phyloP scores from a whole-genome alignment of 2,329 filamentous ascomycete species.

The Paraphoma sp. region DNA sequence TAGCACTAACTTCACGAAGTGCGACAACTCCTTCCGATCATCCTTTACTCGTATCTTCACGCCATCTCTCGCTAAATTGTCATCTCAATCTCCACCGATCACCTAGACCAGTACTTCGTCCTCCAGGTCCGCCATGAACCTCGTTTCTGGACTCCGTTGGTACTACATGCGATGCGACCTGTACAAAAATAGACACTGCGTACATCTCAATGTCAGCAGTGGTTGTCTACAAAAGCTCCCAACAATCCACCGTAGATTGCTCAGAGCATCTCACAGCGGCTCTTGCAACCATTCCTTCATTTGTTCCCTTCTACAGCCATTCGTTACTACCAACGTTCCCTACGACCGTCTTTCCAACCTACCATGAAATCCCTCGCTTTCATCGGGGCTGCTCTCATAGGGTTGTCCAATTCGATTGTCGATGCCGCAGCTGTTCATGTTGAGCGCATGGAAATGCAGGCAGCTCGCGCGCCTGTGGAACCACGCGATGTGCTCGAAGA shows the following conservation, averaged over 20 bases:
- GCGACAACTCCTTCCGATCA: no score
- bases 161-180: no score
- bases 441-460: constrained; percentile 16
- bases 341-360: background rate
- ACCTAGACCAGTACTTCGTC: background rate
- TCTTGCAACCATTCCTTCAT: constrained; percentile 1
- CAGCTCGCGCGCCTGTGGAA: constrained; percentile 2
- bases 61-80: background rate
- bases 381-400: constrained; percentile 26
- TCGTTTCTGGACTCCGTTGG: no score
- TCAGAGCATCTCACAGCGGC: constrained; percentile 7
- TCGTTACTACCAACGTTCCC: constrained; percentile 9
- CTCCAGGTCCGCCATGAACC: background rate
- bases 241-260: background rate
- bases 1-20: no score
- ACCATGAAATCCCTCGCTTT: constrained; percentile 32
- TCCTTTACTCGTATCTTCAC: background rate
- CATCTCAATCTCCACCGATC: background rate
- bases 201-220: background rate
- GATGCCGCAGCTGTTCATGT: constrained; percentile 24
- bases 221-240: no score
- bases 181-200: no score
- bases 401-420: constrained; percentile 18
- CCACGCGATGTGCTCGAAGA: constrained; percentile 16
- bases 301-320: constrained; percentile 2